Conservation (phyloP, 2,329 filamentous ascomycete species). For the Sclerotinia glacialis region DNA sequence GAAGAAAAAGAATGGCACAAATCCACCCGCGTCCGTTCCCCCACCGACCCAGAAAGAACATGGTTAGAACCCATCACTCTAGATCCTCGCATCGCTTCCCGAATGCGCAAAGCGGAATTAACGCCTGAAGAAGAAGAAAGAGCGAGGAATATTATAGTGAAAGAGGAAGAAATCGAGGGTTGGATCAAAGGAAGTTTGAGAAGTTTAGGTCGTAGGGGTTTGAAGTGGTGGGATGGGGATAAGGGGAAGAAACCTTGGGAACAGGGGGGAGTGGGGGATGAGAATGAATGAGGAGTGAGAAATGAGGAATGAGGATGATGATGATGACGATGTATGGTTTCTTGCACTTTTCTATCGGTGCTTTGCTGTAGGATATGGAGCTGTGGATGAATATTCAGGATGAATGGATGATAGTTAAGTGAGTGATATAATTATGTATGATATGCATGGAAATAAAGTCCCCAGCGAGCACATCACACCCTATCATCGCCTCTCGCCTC, state of each 20-base stretch:
- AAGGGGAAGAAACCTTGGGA: constrained; percentile 19
- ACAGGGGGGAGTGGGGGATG: constrained; percentile 17
- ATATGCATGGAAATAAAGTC: too few species aligned
- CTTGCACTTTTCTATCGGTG: too few species aligned
- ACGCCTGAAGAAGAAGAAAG: constrained; percentile 66
- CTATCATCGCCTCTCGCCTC: too few species aligned
- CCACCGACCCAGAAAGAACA: constrained; percentile 61
- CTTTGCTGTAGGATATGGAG: constrained; percentile 1
- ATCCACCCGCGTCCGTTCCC: constrained; percentile 56
- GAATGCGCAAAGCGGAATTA: constrained; percentile 80
- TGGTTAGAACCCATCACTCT: constrained; percentile 74
- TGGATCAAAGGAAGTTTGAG: constrained; percentile 62
- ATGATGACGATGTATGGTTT: too few species aligned
- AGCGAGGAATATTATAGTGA: constrained; percentile 59
- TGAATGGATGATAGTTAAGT: background rate
- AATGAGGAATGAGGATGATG: background rate
- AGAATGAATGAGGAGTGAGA: constrained; percentile 25
- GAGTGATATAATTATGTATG: too few species aligned
- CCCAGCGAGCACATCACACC: too few species aligned
- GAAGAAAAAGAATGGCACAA: constrained; percentile 87
- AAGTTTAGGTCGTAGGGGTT: constrained; percentile 43
- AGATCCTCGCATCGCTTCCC: constrained; percentile 69
- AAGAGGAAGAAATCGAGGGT: constrained; percentile 67
- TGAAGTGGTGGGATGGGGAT: constrained; percentile 28
- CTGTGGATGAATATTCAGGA: background rate